These are phyloP conservation scores for Ustilago crameri DNA, from an alignment of 1,284 basidiomycete genomes.

Conservation along the genomic window DNA sequence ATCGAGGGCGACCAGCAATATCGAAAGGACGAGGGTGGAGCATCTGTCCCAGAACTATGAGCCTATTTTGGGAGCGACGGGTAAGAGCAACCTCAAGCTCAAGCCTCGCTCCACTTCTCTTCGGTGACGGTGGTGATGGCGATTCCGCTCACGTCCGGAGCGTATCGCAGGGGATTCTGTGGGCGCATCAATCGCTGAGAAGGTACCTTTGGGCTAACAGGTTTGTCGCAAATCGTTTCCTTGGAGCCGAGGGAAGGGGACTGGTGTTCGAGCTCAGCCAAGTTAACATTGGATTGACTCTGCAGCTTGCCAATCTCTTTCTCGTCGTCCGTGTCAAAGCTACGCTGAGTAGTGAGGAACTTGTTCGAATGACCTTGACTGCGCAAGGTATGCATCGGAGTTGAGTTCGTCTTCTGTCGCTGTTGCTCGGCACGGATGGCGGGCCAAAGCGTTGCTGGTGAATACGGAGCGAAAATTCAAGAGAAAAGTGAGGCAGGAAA, in stretches of 20 bases:
- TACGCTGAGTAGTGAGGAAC: slow-evolving; percentile 25
- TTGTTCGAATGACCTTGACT: slow-evolving; percentile 24
- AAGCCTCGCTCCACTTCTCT: slow-evolving; percentile 24
- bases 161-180: slow-evolving; percentile 20
- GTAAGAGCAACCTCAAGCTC: too few relatives aligned
- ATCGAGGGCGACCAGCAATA: too few relatives aligned
- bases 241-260: slow-evolving; percentile 3
- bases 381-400: slow-evolving; percentile 16
- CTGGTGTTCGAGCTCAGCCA: slow-evolving; percentile 16
- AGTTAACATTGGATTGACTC: slow-evolving; percentile 8
- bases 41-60: too few relatives aligned
- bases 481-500: slow-evolving; percentile 1
- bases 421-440: slow-evolving; percentile 26
- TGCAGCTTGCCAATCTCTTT: slow-evolving; percentile 15
- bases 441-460: slow-evolving; percentile 28
- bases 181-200: slow-evolving; percentile 6
- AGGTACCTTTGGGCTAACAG: too few relatives aligned
- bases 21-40: too few relatives aligned
- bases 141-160: slow-evolving; percentile 25
- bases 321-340: slow-evolving; percentile 32
- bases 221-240: neutral
- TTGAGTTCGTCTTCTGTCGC: slow-evolving; percentile 3
- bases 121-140: slow-evolving; percentile 27
- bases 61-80: too few relatives aligned
- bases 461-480: neutral